Base-by-base conservation (phyloP, 345 rosid species). In the rapeseed (Brassica napus) region DNA sequence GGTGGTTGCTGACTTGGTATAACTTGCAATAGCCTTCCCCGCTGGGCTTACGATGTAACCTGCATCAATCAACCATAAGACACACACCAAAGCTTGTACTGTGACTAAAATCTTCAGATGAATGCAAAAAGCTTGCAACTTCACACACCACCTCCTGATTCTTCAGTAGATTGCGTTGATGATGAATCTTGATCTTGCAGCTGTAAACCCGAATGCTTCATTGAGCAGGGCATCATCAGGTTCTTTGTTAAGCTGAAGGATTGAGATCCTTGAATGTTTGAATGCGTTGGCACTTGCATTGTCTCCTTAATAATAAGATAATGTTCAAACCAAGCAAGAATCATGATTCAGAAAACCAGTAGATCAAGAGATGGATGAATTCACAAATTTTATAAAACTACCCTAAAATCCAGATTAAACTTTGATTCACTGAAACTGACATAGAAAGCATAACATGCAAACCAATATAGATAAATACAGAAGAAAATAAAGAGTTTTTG, bases 161-260 rank as follows among this genome's bases (percentile, higher is more conserved):
- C 90, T 62, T 81, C 86, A 8, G 88, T 89, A 2, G 94, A 93
- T 65, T 91, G 94, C 65, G 90, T 73, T 47, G 94, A 87, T 4
- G 89, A 84, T 37, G 89, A 87, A 42, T 88, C 93, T 79, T 80
- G 92, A 31, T 87, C 88, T 65, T 84, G 91, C 64, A 75, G 15
- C 72, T 75, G 79, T 66, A 88, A 81, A 72, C 72, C 73, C 73
- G 55, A 83, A 82, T 81, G 83, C 23, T 77, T 73, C 58, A 79
- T 73, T 12, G 4, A 2, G 47, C 47, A 39, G 11, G 47, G 47
- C 55, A 49, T 49, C 57, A 79, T 75, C 75, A 80, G 39, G 44
- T 75, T 47, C 63, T 73, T 79, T 26, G 58, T 63, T 34, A 79
- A 26, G 64, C 54, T 70, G 12, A 75, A 70, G 31, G 79, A 52